phyloP scores from a whole-genome alignment of 768 basidiomycete genomes.

The Russula virescens region DNA sequence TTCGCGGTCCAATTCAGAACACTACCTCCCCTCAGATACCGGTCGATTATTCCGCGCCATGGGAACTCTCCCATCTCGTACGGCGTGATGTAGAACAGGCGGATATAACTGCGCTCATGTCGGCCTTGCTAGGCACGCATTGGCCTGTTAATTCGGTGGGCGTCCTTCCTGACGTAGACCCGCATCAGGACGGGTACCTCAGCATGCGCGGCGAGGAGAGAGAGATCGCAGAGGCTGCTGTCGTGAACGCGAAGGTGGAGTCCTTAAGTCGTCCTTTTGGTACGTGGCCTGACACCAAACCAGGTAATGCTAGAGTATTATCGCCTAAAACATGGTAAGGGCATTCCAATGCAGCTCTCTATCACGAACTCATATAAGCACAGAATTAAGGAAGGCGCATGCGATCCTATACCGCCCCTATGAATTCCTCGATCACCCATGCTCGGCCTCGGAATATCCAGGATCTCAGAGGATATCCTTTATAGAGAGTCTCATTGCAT shows the following conservation, averaged over 20 bases:
- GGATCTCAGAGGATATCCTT: conserved; percentile 34
- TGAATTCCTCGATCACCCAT: conserved; percentile 37
- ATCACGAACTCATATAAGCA: conserved; percentile 9
- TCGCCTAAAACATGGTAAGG: conserved; percentile 64
- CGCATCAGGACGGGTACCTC: conserved; percentile 54
- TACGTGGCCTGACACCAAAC: background rate
- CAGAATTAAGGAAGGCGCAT: conserved; percentile 57
- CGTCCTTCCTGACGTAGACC: conserved; percentile 70
- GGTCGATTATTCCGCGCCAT: conserved; percentile 61
- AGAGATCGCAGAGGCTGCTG: conserved; percentile 45
- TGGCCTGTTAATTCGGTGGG: conserved; percentile 85
- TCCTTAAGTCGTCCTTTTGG: background rate
- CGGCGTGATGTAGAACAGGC: conserved; percentile 80
- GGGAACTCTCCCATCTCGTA: conserved; percentile 52
- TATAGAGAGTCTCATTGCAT: conserved; percentile 44
- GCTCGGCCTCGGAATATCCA: conserved; percentile 28
- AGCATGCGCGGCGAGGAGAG: conserved; percentile 41
- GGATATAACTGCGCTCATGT: conserved; percentile 75
- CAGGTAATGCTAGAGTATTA: conserved; percentile 74
- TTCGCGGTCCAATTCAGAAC: conserved; percentile 63
- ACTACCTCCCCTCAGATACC: conserved; percentile 46
- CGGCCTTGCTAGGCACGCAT: conserved; percentile 59
- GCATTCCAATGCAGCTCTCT: background rate
- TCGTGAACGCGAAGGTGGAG: conserved; percentile 58
- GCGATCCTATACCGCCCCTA: conserved; percentile 63